These are phyloP conservation scores for Talaromyces sp. DNA, from an alignment of 2,329 filamentous ascomycete species.

Conservation along the genomic window DNA sequence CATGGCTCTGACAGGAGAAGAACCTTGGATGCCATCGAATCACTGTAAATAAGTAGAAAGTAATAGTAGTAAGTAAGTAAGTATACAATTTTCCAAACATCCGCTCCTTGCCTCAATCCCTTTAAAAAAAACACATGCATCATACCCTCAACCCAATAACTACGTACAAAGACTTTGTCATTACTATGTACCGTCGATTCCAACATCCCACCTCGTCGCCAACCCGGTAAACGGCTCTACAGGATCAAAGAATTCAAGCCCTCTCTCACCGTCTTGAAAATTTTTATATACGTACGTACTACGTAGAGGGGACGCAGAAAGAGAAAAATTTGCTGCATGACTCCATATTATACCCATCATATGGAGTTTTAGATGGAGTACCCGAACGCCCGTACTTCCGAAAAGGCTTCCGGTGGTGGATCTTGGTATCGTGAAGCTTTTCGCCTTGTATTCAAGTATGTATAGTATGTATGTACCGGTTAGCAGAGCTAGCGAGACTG, in stretches of 20 bases:
- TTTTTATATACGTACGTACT: too few relatives aligned
- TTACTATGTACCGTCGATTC: not conserved
- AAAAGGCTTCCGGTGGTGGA: not conserved
- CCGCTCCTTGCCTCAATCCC: not conserved
- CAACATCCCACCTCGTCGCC: constrained; percentile 12
- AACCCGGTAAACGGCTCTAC: constrained; percentile 11
- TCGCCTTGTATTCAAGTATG: not conserved
- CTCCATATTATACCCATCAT: constrained; percentile 1
- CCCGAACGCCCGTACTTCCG: not conserved
- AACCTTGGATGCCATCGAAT: not conserved
- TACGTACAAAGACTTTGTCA: not conserved
- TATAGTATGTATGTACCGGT: too few relatives aligned
- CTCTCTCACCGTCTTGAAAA: not conserved
- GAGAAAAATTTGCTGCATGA: not conserved
- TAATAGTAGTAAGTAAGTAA: not conserved
- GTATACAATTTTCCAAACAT: not conserved
- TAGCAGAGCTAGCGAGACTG: not conserved
- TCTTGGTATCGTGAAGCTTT: constrained; percentile 2
- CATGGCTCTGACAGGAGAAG: not conserved
- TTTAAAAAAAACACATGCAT: not conserved
- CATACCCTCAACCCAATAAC: not conserved
- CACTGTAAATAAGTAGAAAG: not conserved
- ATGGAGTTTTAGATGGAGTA: constrained; percentile 1
- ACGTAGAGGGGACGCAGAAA: not conserved
- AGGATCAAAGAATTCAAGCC: not conserved